Conservation (phyloP, 306 rosid species). For the Lagenaria siceraria region DNA sequence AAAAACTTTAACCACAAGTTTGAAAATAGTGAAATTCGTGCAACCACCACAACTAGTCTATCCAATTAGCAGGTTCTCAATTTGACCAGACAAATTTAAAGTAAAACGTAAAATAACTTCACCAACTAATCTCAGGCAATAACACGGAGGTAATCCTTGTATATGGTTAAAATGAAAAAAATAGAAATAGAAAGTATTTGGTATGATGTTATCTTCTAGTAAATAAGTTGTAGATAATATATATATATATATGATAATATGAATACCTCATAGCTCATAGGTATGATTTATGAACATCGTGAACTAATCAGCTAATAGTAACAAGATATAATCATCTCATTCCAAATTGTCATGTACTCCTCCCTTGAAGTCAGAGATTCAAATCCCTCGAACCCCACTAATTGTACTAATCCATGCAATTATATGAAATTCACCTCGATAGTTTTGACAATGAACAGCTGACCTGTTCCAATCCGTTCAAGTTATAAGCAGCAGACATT, state of each 20-base stretch:
- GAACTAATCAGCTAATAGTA: background rate
- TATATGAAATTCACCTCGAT: background rate
- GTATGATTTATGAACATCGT: background rate
- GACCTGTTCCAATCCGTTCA: background rate
- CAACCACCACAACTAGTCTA: background rate
- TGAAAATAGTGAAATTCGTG: background rate
- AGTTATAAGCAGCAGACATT: background rate
- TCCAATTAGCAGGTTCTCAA: background rate
- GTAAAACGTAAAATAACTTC: background rate
- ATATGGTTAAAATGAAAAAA: background rate
- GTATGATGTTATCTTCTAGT: background rate
- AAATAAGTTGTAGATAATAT: background rate
- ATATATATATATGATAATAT: too few species aligned
- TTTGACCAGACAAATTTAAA: background rate
- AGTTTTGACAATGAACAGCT: background rate
- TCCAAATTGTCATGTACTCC: too few species aligned
- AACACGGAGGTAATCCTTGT: background rate
- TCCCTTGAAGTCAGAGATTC: too few species aligned
- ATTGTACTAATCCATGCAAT: background rate
- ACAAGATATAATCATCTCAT: background rate
- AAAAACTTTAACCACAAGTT: background rate
- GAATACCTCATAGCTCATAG: background rate
- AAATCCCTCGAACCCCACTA: too few species aligned
- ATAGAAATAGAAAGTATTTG: background rate
- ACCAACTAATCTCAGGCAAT: background rate